Evolutionary conservation across 1,139 yeast species (phyloP).

Genomic region (Suhomyces anneliseae): DNA sequence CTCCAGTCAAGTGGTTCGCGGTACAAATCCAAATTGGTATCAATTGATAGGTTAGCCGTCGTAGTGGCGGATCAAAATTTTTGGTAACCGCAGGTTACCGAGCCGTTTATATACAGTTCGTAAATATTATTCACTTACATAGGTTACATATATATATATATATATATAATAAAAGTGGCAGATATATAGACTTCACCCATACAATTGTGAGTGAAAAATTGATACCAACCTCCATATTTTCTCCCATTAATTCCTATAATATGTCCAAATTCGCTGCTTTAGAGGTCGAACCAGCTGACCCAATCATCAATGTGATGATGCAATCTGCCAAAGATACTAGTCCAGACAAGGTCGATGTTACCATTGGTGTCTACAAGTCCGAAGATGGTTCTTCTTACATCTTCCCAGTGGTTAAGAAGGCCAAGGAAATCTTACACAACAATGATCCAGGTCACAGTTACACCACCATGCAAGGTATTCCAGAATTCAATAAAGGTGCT

Average conservation of each 20-base stretch:
- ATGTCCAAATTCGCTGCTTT: conserved; percentile 27
- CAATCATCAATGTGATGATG: conserved; percentile 35
- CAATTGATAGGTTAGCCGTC: no score
- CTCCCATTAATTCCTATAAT: neutral
- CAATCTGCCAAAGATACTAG: conserved; percentile 28
- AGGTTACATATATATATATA: no score
- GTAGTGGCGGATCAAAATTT: no score
- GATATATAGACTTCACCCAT: no score
- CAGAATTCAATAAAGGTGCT: conserved; percentile 39
- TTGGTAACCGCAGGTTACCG: no score
- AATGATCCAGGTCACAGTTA: conserved; percentile 48
- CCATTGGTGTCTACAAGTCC: conserved; percentile 46
- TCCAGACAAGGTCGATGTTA: conserved; percentile 39
- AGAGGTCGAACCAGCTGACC: conserved; percentile 34
- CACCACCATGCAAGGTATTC: conserved; percentile 44
- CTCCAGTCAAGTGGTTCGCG: no score
- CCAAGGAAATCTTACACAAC: conserved; percentile 31
- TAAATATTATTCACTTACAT: no score
- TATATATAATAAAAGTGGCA: no score
- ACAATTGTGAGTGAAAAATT: no score
- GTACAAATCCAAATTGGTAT: no score
- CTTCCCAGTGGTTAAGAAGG: conserved; percentile 39
- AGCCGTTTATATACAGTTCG: no score
- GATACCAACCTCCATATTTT: no score
- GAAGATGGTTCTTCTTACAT: conserved; percentile 37